A percentile compares a stretch with the other conserved stretches of the same genome.
phyloP scores from a whole-genome alignment of 108 stramenopile species.

The Tribonema minus region DNA sequence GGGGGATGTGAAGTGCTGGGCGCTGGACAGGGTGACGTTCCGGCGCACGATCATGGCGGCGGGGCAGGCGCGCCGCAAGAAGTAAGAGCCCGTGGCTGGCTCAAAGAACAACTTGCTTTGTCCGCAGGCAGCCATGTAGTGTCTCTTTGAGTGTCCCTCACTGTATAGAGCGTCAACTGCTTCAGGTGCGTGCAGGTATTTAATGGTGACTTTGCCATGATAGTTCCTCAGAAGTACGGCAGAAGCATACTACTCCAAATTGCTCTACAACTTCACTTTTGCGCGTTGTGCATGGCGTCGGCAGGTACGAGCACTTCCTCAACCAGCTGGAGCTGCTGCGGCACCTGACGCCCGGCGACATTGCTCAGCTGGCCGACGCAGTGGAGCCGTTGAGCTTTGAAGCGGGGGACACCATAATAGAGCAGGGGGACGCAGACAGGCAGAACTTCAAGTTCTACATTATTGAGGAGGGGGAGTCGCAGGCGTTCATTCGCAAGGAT shows the following conservation, averaged over 20 bases:
- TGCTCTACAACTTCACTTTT: too few species aligned
- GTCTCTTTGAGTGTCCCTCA: too few species aligned
- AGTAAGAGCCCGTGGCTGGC: too few species aligned
- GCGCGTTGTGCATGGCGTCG: too few species aligned
- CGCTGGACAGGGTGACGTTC: slow-evolving; percentile 31
- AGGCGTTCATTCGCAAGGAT: slow-evolving; percentile 8
- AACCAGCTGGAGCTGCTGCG: slow-evolving; percentile 8
- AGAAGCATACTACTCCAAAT: too few species aligned
- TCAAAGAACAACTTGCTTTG: too few species aligned
- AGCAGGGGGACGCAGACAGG: slow-evolving; percentile 19
- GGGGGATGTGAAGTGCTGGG: slow-evolving; percentile 58
- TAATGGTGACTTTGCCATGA: too few species aligned
- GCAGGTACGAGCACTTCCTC: too few species aligned
- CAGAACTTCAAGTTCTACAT: slow-evolving; percentile 30
- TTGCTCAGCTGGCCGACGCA: slow-evolving; percentile 32
- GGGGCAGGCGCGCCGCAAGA: slow-evolving; percentile 26
- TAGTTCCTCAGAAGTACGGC: too few species aligned
- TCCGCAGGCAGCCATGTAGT: too few species aligned
- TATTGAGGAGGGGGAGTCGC: slow-evolving; percentile 23
- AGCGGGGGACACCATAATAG: slow-evolving; percentile 11
- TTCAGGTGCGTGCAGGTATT: too few species aligned
- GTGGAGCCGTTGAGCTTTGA: slow-evolving; percentile 17
- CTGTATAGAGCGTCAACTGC: too few species aligned
- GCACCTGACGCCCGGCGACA: slow-evolving; percentile 14
- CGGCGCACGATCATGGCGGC: slow-evolving; percentile 36